These are phyloP conservation scores for Sclerotiophoma versabilis DNA, from an alignment of 2,329 filamentous ascomycete genomes.

Conservation along the genomic window DNA sequence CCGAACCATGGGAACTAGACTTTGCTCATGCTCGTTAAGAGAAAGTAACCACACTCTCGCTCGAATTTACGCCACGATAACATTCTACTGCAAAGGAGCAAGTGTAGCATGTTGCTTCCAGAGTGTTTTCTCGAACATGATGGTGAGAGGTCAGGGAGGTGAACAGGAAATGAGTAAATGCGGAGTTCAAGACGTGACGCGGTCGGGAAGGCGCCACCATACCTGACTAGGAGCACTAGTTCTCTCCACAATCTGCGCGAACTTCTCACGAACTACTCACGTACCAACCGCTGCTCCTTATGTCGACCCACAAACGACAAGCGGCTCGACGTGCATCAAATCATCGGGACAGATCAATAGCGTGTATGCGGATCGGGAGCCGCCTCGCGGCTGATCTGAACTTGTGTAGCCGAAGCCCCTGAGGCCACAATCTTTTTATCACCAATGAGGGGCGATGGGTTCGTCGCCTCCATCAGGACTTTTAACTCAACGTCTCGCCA, in stretches of 20 bases:
- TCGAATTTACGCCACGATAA: too few relatives aligned
- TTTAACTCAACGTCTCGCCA: background rate
- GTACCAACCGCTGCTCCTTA: background rate
- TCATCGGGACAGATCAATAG: background rate
- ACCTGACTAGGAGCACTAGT: background rate
- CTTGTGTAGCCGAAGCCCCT: conserved; percentile 1
- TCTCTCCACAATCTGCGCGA: background rate
- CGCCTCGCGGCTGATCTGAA: background rate
- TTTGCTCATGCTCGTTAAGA: too few relatives aligned
- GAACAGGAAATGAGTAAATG: background rate
- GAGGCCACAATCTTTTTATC: background rate
- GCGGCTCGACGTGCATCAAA: background rate
- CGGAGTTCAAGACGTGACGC: background rate
- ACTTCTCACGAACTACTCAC: background rate
- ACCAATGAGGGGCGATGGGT: conserved; percentile 1
- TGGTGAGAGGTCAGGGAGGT: background rate
- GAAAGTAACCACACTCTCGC: too few relatives aligned
- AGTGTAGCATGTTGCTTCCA: too few relatives aligned
- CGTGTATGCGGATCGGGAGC: background rate
- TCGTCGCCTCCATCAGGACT: background rate
- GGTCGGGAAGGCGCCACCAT: background rate
- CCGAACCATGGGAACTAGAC: too few relatives aligned
- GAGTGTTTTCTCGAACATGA: too few relatives aligned
- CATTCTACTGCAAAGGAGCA: too few relatives aligned
- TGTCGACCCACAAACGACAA: background rate